A percentile compares a stretch with the other conserved stretches of the same genome.
Conservation (phyloP, 257 asterid species). For the Scutellaria baicalensis region DNA sequence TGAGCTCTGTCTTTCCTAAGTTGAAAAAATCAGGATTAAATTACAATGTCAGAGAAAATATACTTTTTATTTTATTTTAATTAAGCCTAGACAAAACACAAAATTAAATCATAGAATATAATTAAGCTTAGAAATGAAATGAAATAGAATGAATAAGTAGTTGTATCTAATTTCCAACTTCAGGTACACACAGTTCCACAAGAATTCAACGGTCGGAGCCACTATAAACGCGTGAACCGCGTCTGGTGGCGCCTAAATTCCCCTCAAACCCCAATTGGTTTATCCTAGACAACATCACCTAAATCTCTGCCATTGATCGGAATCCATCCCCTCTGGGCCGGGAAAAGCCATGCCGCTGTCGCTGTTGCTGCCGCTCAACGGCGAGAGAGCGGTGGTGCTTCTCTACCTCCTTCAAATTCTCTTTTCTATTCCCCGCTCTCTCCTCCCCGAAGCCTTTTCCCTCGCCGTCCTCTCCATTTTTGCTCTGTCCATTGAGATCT, state of each 20-base stretch:
- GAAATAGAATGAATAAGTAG: too few relatives aligned
- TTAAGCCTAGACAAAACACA: too few relatives aligned
- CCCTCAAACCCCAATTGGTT: background rate
- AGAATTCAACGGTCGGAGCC: conserved; percentile 10
- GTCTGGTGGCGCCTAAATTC: conserved; percentile 10
- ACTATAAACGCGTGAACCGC: background rate
- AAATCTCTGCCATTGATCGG: background rate
- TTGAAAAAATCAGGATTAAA: too few relatives aligned
- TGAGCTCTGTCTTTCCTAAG: too few relatives aligned
- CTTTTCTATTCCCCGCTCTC: conserved; percentile 42
- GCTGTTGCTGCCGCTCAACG: conserved; percentile 56
- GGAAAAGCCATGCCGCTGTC: conserved; percentile 30
- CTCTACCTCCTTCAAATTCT: conserved; percentile 48
- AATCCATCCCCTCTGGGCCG: background rate
- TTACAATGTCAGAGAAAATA: too few relatives aligned
- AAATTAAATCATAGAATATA: too few relatives aligned
- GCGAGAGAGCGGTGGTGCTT: conserved; percentile 86
- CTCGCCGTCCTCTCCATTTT: conserved; percentile 49
- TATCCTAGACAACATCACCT: background rate
- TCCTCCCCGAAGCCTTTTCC: conserved; percentile 54
- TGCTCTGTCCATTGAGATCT: conserved; percentile 73
- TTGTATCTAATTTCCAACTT: too few relatives aligned
- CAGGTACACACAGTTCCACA: conserved; percentile 15
- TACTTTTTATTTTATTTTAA: too few relatives aligned
- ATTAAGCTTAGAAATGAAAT: too few relatives aligned